A percentile compares a stretch with the other conserved stretches of the same genome.
Conservation (phyloP, 148 eudicot species). For the Gaultheria prostrata region DNA sequence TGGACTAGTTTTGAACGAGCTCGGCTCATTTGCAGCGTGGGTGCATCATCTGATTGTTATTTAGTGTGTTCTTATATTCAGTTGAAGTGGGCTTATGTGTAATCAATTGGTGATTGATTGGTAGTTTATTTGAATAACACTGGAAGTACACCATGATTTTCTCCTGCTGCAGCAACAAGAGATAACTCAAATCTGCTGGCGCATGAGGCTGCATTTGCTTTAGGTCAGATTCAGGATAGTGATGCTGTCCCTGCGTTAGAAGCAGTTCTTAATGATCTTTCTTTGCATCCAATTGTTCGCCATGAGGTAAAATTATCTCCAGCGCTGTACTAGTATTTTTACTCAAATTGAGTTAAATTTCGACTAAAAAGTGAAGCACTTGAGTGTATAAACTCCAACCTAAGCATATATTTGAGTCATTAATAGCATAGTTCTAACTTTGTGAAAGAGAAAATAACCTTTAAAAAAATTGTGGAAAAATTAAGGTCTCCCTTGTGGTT, state of each 20-base stretch:
- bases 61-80: not conserved
- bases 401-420: not conserved
- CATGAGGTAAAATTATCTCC: constrained; percentile 57
- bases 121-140: not conserved
- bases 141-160: not conserved
- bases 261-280: constrained; percentile 69
- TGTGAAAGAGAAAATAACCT: not conserved
- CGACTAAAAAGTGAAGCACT: not conserved
- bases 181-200: constrained; percentile 90
- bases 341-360: not conserved
- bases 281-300: constrained; percentile 96
- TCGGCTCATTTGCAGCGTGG: not conserved
- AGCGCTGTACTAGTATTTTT: not conserved
- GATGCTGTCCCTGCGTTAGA: constrained; percentile 87
- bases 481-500: not conserved
- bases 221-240: constrained; percentile 97
- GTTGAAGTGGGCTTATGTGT: not conserved
- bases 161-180: constrained; percentile 60
- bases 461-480: not conserved
- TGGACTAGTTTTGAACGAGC: not conserved
- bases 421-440: not conserved
- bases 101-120: not conserved
- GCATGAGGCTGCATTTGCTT: constrained; percentile 98
- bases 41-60: not conserved
- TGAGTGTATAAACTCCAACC: not conserved